Evolutionary conservation across 805 yeast genomes (phyloP).

Genomic region (Wickerhamiella shivajii): DNA sequence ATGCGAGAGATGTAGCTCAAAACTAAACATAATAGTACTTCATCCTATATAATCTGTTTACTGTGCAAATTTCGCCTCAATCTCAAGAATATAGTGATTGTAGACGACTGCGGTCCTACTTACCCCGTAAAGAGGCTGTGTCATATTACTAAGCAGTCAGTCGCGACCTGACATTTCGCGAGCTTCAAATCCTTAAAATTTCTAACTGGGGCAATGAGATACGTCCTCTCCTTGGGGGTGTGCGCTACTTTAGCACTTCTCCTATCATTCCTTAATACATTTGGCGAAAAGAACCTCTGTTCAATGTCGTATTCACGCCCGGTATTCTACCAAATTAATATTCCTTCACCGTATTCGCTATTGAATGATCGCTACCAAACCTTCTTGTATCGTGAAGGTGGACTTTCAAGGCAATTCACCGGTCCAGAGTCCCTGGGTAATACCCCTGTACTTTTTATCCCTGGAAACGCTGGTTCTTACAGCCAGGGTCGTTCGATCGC

Average conservation of each 20-base stretch:
- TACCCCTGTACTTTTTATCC: conserved; percentile 80
- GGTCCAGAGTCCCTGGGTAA: conserved; percentile 41
- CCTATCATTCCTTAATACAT: conserved; percentile 7
- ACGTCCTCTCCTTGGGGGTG: too few species aligned
- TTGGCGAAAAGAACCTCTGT: conserved; percentile 14
- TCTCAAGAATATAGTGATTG: too few species aligned
- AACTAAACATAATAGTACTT: too few species aligned
- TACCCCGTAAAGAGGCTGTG: too few species aligned
- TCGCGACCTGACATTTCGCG: too few species aligned
- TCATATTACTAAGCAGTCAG: too few species aligned
- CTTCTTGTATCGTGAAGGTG: conserved; percentile 76
- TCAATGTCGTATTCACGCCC: conserved; percentile 15
- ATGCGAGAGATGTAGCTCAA: too few species aligned
- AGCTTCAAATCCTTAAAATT: too few species aligned
- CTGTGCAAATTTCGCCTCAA: too few species aligned
- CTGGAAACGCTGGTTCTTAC: conserved; percentile 95
- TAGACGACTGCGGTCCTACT: too few species aligned
- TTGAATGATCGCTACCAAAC: conserved; percentile 39
- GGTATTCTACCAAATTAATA: conserved; percentile 10
- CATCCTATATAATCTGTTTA: too few species aligned
- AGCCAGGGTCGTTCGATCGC: conserved; percentile 88
- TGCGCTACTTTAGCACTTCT: not conserved
- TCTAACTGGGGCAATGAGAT: too few species aligned
- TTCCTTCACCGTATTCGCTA: conserved; percentile 10
- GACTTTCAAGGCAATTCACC: conserved; percentile 17